These are phyloP conservation scores for Mitragyna speciosa DNA, from an alignment of 257 asterid species.

Conservation along the genomic window DNA sequence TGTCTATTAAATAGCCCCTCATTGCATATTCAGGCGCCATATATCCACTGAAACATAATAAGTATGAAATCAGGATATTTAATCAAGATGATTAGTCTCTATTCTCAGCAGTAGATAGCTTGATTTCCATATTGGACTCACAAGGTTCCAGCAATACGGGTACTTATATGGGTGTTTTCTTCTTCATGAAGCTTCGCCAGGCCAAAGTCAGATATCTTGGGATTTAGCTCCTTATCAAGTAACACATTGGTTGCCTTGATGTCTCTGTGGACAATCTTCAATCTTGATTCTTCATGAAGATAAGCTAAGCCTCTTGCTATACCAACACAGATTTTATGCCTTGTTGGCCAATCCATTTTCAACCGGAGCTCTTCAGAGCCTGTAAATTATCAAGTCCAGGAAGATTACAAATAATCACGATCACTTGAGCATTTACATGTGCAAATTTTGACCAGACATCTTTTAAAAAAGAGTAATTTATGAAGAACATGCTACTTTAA, in stretches of 20 bases:
- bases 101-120: not conserved
- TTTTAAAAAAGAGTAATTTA: not conserved
- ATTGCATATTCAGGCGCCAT: constrained; percentile 50
- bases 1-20: constrained; percentile 39
- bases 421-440: not conserved
- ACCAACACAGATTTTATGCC: constrained; percentile 36
- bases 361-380: constrained; percentile 32
- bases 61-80: not conserved
- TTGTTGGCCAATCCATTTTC: constrained; percentile 35
- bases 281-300: constrained; percentile 40
- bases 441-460: not conserved
- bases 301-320: constrained; percentile 42
- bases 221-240: constrained; percentile 34
- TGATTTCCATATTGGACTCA: constrained; percentile 15
- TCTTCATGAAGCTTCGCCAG: constrained; percentile 37
- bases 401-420: not conserved
- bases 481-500: not conserved
- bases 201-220: constrained; percentile 49
- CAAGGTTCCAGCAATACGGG: constrained; percentile 44
- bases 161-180: constrained; percentile 34
- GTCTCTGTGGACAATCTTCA: constrained; percentile 42
- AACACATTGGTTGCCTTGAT: constrained; percentile 42
- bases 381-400: not conserved
- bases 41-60: constrained; percentile 30
- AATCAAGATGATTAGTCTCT: not conserved